phyloP scores from a whole-genome alignment of 768 basidiomycete species.

The Naganishia randhawae region DNA sequence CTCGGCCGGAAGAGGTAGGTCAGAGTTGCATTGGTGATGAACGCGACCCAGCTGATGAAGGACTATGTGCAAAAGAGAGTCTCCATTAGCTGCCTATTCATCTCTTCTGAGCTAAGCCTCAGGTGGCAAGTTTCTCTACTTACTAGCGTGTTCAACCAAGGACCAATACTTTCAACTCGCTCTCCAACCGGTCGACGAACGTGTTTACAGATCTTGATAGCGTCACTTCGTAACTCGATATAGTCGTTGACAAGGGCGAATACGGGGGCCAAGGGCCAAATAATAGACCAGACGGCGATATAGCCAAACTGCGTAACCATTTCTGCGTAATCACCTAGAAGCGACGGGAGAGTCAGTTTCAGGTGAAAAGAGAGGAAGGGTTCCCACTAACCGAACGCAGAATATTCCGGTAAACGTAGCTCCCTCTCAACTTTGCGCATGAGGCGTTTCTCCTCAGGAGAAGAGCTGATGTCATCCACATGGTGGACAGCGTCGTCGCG shows the following conservation, averaged over 20 bases:
- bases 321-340: slow-evolving; percentile 74
- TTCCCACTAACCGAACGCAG: slow-evolving; percentile 59
- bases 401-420: slow-evolving; percentile 73
- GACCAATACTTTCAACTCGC: slow-evolving; percentile 87
- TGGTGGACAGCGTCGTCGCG: not conserved
- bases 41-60: slow-evolving; percentile 83
- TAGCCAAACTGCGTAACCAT: slow-evolving; percentile 92
- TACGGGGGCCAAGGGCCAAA: slow-evolving; percentile 85
- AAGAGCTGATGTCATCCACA: slow-evolving; percentile 8
- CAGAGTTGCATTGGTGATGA: slow-evolving; percentile 81
- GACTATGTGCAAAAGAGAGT: slow-evolving; percentile 40
- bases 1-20: slow-evolving; percentile 78
- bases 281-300: slow-evolving; percentile 83
- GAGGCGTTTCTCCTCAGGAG: slow-evolving; percentile 63
- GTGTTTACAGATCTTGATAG: slow-evolving; percentile 88
- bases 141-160: slow-evolving; percentile 84
- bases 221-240: slow-evolving; percentile 84
- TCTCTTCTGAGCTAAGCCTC: no score
- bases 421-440: slow-evolving; percentile 73
- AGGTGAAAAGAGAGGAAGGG: not conserved
- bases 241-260: slow-evolving; percentile 88
- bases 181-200: slow-evolving; percentile 75
- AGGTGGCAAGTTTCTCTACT: slow-evolving; percentile 28
- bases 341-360: not conserved
- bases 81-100: not conserved